Conservation (phyloP, 305 asterid genomes). For the Rubia balearica region DNA sequence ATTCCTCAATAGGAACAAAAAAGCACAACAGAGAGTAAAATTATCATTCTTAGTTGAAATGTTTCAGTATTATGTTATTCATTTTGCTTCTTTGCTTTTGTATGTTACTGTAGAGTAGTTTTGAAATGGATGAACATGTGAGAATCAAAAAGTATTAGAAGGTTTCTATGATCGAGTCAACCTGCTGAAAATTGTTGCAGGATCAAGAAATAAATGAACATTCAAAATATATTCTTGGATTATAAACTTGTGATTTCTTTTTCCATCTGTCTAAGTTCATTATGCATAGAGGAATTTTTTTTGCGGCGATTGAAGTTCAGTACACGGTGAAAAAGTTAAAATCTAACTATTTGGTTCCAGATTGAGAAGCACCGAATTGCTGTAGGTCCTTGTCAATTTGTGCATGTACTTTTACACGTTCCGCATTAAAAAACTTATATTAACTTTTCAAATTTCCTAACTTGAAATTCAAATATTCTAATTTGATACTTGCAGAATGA, state of each 20-base stretch:
- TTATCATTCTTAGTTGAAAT: no score
- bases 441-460: not conserved
- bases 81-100: no score
- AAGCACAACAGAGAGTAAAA: no score
- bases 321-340: constrained; percentile 13
- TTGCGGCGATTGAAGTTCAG: not conserved
- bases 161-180: no score
- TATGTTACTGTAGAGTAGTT: no score
- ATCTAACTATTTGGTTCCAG: constrained; percentile 41
- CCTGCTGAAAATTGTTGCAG: no score
- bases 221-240: not conserved
- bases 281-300: not conserved
- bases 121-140: no score
- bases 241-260: constrained; percentile 9
- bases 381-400: constrained; percentile 75
- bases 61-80: no score
- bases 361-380: constrained; percentile 82
- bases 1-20: no score
- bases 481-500: not conserved
- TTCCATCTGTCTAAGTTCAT: constrained; percentile 8
- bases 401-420: constrained; percentile 52
- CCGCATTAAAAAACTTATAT: not conserved
- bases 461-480: not conserved
- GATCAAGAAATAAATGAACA: no score
- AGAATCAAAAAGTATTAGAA: no score